Conservation (phyloP, 2,329 filamentous ascomycete species). For the Pseudocercospora fijiensis region DNA sequence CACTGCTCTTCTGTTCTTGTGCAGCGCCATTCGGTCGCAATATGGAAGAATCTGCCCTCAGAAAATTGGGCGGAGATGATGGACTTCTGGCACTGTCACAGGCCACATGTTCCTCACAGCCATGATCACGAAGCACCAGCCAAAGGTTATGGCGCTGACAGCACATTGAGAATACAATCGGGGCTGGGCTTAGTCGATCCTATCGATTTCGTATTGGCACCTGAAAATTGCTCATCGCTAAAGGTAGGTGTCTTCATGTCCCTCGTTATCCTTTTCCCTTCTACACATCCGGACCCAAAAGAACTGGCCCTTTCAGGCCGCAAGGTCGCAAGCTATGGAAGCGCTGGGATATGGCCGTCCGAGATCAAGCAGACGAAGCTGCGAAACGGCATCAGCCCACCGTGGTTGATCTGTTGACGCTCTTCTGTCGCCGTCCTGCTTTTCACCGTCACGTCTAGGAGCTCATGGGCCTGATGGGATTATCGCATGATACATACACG, state of each 20-base stretch:
- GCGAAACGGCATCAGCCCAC: constrained; percentile 28
- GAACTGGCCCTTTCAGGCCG: constrained; percentile 40
- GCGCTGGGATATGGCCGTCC: constrained; percentile 40
- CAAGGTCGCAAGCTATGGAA: constrained; percentile 33
- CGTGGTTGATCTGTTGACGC: constrained; percentile 30
- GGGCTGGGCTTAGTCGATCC: constrained; percentile 78
- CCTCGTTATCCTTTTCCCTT: constrained; percentile 1
- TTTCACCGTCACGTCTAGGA: constrained; percentile 35
- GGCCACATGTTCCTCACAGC: constrained; percentile 65
- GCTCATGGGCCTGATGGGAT: constrained; percentile 36
- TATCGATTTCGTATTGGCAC: constrained; percentile 69
- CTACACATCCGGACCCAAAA: constrained; percentile 32
- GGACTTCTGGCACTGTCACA: constrained; percentile 99
- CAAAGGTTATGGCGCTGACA: constrained; percentile 83
- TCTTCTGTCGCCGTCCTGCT: constrained; percentile 29
- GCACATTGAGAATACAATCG: constrained; percentile 63
- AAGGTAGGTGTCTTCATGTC: constrained; percentile 42
- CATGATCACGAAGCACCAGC: constrained; percentile 41
- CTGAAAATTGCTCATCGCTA: constrained; percentile 60
- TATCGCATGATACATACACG: constrained; percentile 37
- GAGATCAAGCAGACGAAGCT: constrained; percentile 30
- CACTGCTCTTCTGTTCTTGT: constrained; percentile 33
- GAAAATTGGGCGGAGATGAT: constrained; percentile 99
- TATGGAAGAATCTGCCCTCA: constrained; percentile 91
- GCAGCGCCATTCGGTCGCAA: constrained; percentile 41